Conservation (phyloP, 768 basidiomycete species). For the Ephemerocybe angulata region DNA sequence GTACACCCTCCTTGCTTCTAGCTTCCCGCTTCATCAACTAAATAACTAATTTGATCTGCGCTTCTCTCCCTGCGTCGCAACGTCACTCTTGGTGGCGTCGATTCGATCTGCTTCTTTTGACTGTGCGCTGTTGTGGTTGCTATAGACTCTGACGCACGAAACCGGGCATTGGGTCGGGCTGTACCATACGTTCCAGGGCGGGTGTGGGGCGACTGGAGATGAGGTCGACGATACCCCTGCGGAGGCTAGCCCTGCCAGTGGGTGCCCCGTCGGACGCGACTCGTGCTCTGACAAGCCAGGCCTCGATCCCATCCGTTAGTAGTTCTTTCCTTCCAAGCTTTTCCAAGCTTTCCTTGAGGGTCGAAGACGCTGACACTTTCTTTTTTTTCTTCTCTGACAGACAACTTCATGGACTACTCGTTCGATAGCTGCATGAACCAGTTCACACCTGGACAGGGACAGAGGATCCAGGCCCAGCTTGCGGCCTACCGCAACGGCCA, state of each 20-base stretch:
- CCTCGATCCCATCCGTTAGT: conserved; percentile 18
- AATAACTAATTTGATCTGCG: too few relatives aligned
- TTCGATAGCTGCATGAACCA: conserved; percentile 6
- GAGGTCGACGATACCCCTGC: conserved; percentile 37
- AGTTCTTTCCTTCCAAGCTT: too few relatives aligned
- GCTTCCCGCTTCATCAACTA: conserved; percentile 6
- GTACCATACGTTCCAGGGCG: conserved; percentile 44
- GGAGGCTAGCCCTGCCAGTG: conserved; percentile 30
- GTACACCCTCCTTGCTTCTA: conserved; percentile 5
- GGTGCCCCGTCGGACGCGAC: conserved; percentile 26
- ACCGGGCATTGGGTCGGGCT: conserved; percentile 46
- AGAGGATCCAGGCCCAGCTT: conserved; percentile 3
- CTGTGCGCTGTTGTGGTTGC: too few relatives aligned
- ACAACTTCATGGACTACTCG: conserved; percentile 13
- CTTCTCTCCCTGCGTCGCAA: too few relatives aligned
- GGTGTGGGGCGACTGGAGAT: conserved; percentile 35
- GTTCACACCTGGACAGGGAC: conserved; percentile 5
- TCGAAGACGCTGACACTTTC: neutral
- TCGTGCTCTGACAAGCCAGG: conserved; percentile 17
- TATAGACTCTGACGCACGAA: conserved; percentile 42
- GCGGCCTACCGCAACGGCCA: neutral
- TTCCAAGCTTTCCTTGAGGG: too few relatives aligned
- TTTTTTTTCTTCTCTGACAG: neutral
- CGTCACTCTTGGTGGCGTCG: too few relatives aligned
- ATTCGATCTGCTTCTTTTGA: conserved; percentile 17